Evolutionary conservation across 2,329 filamentous ascomycete genomes (phyloP), one percentile per base, ranked within the genome.

Genomic region (Anthostomella pinea): DNA sequence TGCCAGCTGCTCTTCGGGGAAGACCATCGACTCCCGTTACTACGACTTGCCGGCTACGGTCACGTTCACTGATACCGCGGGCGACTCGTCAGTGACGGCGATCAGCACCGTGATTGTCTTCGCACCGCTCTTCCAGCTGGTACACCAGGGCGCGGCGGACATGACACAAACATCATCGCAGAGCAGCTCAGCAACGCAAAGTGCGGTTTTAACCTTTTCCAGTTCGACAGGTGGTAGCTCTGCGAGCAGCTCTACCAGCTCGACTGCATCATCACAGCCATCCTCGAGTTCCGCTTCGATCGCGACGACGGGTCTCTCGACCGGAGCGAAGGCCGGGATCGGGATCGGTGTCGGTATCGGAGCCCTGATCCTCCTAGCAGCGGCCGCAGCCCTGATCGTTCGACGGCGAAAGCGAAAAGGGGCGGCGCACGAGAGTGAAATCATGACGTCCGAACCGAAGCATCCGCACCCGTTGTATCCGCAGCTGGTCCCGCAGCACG

Each of bases 111-210:
- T 56, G 10, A 33, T 38, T 2, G 10, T 61, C 2, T 49, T 32
- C 9, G 58, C 57, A 11, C 56, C 58, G 4, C 41, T 62, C 27
- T 51, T 60, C 43, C 59, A 62, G 43, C 51, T 62, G 32, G 51
- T 53, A 26, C 46, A 41, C 32, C 45, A 52, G 24, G 31, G 46
- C 5, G 41, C 39, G 13, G 41, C 39, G 13, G 57, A 60, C 24
- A 11, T 57, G 3, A 30, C 45, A 6, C 26, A 43, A 3, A 39
- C 47, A 3, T 15, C 41, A 3, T 31, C n/a, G n/a, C n/a, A n/a
- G n/a, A n/a, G n/a, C 48, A 7, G 33, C 14, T 9, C 22, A 5
- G 11, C n/a, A n/a, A 31, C 23, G 9, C n/a, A 17, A 18, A 27
- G 16, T 11, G 22, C 17, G 14, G 14, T 8, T 6, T 17, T 18